Percentiles rank a stretch among this genome's conserved stretches.
phyloP scores from a whole-genome alignment of 257 asterid species.

The Scutellaria barbata region DNA sequence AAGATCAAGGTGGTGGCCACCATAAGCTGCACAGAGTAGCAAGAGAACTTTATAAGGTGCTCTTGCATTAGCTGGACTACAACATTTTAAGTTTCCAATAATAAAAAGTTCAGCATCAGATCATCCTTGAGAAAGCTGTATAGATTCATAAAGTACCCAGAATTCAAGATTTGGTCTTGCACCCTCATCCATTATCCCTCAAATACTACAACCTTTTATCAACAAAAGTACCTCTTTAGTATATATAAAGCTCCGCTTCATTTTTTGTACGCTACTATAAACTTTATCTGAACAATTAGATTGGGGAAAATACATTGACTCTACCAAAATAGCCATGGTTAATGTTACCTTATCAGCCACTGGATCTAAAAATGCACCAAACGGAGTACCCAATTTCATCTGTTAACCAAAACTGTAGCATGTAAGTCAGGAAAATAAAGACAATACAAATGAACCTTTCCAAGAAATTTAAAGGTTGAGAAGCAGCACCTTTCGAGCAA shows the following conservation, averaged over 20 bases:
- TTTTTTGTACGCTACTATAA: neutral
- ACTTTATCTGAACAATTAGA: neutral
- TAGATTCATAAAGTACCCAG: conserved; percentile 7
- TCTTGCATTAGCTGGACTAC: conserved; percentile 16
- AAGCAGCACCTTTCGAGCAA: conserved; percentile 83
- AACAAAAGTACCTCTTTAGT: neutral
- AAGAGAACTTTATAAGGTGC: conserved; percentile 29
- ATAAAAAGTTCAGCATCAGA: neutral
- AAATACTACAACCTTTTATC: conserved; percentile 2
- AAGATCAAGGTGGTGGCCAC: conserved; percentile 95
- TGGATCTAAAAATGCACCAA: conserved; percentile 99
- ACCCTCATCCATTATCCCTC: conserved; percentile 9
- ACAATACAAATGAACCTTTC: conserved; percentile 27
- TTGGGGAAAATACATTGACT: conserved; percentile 17
- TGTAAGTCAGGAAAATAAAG: conserved; percentile 29
- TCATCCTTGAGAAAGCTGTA: conserved; percentile 15
- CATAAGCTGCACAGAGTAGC: conserved; percentile 70
- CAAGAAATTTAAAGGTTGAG: conserved; percentile 24
- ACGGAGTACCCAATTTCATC: conserved; percentile 93
- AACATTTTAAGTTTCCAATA: conserved; percentile 14
- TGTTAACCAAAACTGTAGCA: conserved; percentile 45
- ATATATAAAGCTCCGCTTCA: neutral
- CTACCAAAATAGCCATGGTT: neutral
- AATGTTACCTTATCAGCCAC: conserved; percentile 96
- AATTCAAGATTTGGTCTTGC: conserved; percentile 20